These are phyloP conservation scores for Leavenworthia alabamica DNA, from an alignment of 345 rosid genomes.

Conservation along the genomic window DNA sequence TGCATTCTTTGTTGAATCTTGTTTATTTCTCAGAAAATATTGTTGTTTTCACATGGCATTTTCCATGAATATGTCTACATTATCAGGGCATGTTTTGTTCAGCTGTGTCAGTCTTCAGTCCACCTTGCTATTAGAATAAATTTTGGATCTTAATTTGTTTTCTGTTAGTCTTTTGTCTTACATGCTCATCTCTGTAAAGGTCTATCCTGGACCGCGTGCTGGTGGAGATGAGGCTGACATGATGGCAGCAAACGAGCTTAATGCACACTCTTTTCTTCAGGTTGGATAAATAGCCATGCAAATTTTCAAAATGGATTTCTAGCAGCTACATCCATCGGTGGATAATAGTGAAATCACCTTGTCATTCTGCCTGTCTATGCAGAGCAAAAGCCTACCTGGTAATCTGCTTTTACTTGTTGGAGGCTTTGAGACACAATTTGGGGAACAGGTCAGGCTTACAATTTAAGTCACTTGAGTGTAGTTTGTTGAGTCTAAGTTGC, in stretches of 20 bases:
- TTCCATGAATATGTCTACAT: background rate
- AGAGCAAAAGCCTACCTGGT: constrained; percentile 61
- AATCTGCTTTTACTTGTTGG: constrained; percentile 73
- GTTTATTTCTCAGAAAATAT: background rate
- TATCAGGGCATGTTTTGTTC: background rate
- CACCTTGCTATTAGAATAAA: background rate
- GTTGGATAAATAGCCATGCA: constrained; percentile 37
- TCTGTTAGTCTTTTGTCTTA: background rate
- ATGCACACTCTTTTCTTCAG: constrained; percentile 83
- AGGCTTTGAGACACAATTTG: constrained; percentile 84
- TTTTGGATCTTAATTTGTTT: background rate
- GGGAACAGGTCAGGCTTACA: constrained; percentile 66
- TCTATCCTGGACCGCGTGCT: constrained; percentile 82
- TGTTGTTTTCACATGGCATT: background rate
- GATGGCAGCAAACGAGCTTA: constrained; percentile 98
- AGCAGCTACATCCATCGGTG: background rate
- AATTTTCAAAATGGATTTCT: background rate
- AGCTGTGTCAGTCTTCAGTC: background rate
- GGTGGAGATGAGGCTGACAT: constrained; percentile 82
- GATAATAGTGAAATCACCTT: background rate
- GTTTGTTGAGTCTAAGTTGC: constrained; percentile 7
- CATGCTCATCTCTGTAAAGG: constrained; percentile 40
- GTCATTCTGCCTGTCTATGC: constrained; percentile 28
- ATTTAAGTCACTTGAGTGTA: constrained; percentile 15
- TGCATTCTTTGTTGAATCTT: constrained; percentile 1